These are phyloP conservation scores for Neltuma alba DNA, from an alignment of 306 rosid species.

Conservation along the genomic window DNA sequence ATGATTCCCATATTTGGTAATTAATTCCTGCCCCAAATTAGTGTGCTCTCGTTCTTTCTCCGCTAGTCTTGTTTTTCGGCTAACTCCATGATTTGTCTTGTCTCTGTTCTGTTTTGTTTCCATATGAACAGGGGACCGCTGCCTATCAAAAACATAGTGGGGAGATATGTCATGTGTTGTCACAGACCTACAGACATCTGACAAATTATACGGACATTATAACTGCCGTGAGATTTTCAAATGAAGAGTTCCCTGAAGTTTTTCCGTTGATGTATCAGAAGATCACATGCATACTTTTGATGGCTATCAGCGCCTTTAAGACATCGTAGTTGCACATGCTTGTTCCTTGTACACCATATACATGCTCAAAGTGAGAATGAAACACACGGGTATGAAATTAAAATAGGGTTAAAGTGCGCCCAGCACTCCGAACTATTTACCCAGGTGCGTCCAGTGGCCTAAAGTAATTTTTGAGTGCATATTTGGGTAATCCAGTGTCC, in stretches of 20 bases:
- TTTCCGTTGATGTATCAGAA: slow-evolving; percentile 16
- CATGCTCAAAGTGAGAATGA: slow-evolving; percentile 12
- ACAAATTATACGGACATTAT: slow-evolving; percentile 9
- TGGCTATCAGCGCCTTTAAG: neutral
- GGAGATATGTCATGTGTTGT: slow-evolving; percentile 45
- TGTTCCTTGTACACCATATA: neutral
- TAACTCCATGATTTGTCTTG: neutral
- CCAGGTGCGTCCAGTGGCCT: too few species aligned
- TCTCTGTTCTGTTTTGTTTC: neutral
- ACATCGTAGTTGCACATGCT: neutral
- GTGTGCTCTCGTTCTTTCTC: neutral
- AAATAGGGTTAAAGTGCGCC: too few species aligned
- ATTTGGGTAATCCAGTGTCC: too few species aligned
- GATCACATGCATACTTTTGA: slow-evolving; percentile 18
- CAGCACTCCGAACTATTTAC: too few species aligned
- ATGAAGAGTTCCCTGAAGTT: slow-evolving; percentile 21
- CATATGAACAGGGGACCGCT: slow-evolving; percentile 50
- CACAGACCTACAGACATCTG: slow-evolving; percentile 48
- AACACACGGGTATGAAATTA: neutral
- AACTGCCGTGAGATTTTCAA: slow-evolving; percentile 13
- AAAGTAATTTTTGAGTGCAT: too few species aligned
- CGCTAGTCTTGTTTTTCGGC: neutral
- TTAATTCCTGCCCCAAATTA: slow-evolving; percentile 33
- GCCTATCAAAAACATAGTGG: slow-evolving; percentile 48
- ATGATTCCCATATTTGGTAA: slow-evolving; percentile 80